Percentiles rank a stretch among this genome's conserved stretches.
Conservation (phyloP, 768 basidiomycete species). For the Russula earlei region DNA sequence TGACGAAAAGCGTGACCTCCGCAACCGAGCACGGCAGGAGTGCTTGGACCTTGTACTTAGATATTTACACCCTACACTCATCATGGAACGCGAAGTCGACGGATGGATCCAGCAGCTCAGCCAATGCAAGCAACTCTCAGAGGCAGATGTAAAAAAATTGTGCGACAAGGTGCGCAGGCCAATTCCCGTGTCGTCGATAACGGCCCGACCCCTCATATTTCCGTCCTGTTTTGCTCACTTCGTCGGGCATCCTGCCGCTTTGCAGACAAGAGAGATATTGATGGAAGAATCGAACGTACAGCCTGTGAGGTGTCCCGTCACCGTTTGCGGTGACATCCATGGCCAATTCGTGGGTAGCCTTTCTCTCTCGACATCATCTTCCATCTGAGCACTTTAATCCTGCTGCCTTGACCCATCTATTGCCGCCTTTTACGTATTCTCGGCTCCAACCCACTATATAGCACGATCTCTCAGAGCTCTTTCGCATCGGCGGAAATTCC, state of each 20-base stretch:
- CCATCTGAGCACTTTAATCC: conserved; percentile 1
- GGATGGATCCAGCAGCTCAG: conserved; percentile 94
- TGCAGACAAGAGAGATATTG: conserved; percentile 90
- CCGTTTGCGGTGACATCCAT: conserved; percentile 98
- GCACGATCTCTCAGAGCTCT: conserved; percentile 99
- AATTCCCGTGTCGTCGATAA: conserved; percentile 24
- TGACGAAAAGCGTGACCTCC: conserved; percentile 12
- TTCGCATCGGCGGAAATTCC: conserved; percentile 96
- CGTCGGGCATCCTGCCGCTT: conserved; percentile 3
- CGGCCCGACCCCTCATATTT: conserved; percentile 21
- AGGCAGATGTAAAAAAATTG: conserved; percentile 91
- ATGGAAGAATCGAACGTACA: conserved; percentile 99
- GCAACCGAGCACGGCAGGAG: not conserved
- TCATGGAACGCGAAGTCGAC: conserved; percentile 73
- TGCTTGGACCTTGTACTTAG: conserved; percentile 6
- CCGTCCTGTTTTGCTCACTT: conserved; percentile 3
- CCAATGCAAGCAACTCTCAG: conserved; percentile 94
- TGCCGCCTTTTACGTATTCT: conserved; percentile 12
- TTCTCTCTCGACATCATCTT: conserved; percentile 20
- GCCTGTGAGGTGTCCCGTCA: conserved; percentile 96
- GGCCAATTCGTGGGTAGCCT: conserved; percentile 89
- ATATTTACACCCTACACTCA: conserved; percentile 12
- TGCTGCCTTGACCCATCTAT: conserved; percentile 14
- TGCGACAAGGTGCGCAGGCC: conserved; percentile 86
- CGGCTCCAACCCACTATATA: conserved; percentile 30